Evolutionary conservation across 208 protist genomes (phyloP).

Genomic region (Kentomonas sorsogonicus): DNA sequence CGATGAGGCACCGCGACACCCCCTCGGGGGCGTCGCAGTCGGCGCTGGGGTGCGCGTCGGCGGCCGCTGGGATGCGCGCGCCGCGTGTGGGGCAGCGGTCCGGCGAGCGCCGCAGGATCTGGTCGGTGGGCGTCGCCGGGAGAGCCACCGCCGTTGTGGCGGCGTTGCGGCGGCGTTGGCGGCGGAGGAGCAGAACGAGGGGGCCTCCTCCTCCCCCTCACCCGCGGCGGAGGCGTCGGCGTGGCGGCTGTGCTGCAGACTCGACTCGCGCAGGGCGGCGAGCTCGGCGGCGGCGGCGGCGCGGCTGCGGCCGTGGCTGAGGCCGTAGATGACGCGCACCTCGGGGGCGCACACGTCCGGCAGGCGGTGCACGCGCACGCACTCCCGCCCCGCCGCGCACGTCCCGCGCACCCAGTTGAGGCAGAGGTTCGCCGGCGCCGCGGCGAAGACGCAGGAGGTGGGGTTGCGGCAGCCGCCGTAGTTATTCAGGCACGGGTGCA

Average conservation of each 20-base stretch:
- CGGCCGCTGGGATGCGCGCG: not conserved
- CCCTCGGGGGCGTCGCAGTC: constrained; percentile 8
- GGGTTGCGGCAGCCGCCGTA: constrained; percentile 67
- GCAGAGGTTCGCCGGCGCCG: constrained; percentile 61
- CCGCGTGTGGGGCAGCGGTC: not conserved
- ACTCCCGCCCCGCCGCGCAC: constrained; percentile 39
- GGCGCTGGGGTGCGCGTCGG: not conserved
- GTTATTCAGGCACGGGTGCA: constrained; percentile 72
- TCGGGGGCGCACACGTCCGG: constrained; percentile 49
- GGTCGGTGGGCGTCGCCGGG: not conserved
- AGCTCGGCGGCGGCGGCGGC: constrained; percentile 7
- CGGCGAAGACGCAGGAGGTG: constrained; percentile 52
- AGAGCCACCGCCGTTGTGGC: not conserved
- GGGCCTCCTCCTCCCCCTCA: no score
- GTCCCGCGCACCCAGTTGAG: constrained; percentile 67
- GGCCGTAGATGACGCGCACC: constrained; percentile 40
- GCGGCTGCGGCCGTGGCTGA: constrained; percentile 51
- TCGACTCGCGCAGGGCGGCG: not conserved
- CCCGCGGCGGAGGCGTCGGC: not conserved
- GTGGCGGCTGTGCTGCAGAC: not conserved
- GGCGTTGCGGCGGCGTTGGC: no score
- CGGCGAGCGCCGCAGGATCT: not conserved
- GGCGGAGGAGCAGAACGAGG: no score
- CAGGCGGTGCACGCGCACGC: constrained; percentile 66
- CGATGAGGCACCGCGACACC: constrained; percentile 25